Percentiles rank a stretch among this genome's conserved stretches.
phyloP scores from a whole-genome alignment of 2,329 filamentous ascomycete genomes.

The Pseudogymnoascus sp. region DNA sequence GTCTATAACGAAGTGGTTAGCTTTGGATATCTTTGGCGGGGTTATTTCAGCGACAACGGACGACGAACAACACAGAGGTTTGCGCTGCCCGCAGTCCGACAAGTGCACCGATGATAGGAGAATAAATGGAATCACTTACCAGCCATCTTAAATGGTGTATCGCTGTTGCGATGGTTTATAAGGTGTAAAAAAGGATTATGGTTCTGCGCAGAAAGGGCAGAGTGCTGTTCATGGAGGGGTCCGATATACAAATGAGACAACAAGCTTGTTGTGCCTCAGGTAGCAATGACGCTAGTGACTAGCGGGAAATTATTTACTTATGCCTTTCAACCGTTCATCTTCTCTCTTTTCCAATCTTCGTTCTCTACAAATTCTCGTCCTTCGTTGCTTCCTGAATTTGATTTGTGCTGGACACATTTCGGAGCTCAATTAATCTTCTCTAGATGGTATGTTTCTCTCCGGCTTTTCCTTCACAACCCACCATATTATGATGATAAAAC shows the following conservation, averaged over 20 bases:
- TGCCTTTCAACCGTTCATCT: constrained; percentile 9
- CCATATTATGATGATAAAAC: constrained; percentile 44
- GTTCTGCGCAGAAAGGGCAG: not conserved
- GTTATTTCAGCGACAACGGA: not conserved
- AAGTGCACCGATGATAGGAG: not conserved
- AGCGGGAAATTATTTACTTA: constrained; percentile 9
- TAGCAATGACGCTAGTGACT: not conserved
- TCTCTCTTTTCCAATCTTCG: constrained; percentile 2
- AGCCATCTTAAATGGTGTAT: constrained; percentile 22
- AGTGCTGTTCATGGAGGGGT: constrained; percentile 8
- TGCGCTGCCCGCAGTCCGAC: not conserved
- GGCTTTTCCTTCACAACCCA: constrained; percentile 13
- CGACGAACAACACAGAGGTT: not conserved
- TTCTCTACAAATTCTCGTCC: not conserved
- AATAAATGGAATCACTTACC: constrained; percentile 19
- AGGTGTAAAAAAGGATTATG: not conserved
- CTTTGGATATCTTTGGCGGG: constrained; percentile 10
- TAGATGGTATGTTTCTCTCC: constrained; percentile 21
- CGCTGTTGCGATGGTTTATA: constrained; percentile 2
- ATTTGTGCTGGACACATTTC: not conserved
- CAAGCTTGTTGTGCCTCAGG: constrained; percentile 5
- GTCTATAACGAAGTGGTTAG: constrained; percentile 25
- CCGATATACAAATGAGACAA: constrained; percentile 8
- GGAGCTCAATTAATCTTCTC: constrained; percentile 21
- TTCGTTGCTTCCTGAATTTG: not conserved